Evolutionary conservation across 768 basidiomycete genomes (phyloP).

Genomic region (Pleurotus sapidus): DNA sequence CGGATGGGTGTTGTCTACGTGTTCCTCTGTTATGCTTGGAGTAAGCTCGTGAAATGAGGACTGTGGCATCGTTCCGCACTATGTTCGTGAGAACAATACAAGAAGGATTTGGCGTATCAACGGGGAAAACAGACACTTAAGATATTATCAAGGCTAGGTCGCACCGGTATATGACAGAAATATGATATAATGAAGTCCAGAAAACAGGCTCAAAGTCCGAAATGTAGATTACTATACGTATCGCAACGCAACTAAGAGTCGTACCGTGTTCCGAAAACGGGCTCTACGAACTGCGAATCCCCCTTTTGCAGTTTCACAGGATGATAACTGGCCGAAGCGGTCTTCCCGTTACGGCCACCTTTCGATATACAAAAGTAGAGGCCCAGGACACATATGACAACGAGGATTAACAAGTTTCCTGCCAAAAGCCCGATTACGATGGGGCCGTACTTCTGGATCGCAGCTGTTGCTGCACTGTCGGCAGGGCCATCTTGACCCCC

Average conservation of each 20-base stretch:
- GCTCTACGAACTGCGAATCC: neutral
- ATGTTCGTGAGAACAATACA: too few species aligned
- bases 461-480: neutral
- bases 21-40: too few species aligned
- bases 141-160: too few species aligned
- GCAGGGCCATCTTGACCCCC: neutral
- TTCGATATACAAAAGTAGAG: constrained; percentile 3
- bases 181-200: too few species aligned
- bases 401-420: constrained; percentile 5
- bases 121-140: too few species aligned
- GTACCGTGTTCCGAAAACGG: neutral
- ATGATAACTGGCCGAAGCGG: neutral
- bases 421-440: constrained; percentile 10
- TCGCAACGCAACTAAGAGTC: neutral
- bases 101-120: too few species aligned
- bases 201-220: too few species aligned
- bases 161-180: too few species aligned
- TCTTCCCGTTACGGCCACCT: neutral
- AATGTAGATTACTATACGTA: too few species aligned
- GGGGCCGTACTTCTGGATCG: constrained; percentile 7
- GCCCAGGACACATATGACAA: constrained; percentile 4
- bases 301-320: neutral
- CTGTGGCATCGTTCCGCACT: too few species aligned
- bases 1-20: too few species aligned
- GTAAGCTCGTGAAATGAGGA: too few species aligned